phyloP scores from a whole-genome alignment of 2,329 filamentous ascomycete genomes.

The Bipolaris sorokiniana region DNA sequence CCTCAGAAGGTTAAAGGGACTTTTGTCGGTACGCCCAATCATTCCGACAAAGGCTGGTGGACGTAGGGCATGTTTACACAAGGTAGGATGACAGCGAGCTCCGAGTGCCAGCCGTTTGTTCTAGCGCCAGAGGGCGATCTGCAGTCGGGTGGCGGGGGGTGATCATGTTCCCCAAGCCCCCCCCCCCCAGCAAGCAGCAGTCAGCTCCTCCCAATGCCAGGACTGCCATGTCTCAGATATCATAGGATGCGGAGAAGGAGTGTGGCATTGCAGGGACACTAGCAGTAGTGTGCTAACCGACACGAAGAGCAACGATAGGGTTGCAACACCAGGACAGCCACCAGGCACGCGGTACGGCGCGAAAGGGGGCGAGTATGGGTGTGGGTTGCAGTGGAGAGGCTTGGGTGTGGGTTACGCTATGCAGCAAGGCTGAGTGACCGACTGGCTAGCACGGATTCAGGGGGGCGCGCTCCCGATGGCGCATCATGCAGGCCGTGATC shows the following conservation, averaged over 20 bases:
- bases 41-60: conserved; percentile 15
- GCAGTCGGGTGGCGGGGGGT: conserved; percentile 26
- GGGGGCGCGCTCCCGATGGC: conserved; percentile 17
- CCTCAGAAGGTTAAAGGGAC: conserved; percentile 13
- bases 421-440: conserved; percentile 36
- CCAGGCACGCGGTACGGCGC: conserved; percentile 14
- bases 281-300: conserved; percentile 1
- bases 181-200: conserved; percentile 15
- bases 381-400: conserved; percentile 23
- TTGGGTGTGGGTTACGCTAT: conserved; percentile 21
- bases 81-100: conserved; percentile 9
- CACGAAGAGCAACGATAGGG: conserved; percentile 27
- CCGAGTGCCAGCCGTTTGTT: conserved; percentile 45
- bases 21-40: conserved; percentile 11
- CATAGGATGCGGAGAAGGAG: conserved; percentile 1
- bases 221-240: conserved; percentile 11
- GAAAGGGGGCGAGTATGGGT: neutral
- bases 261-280: conserved; percentile 16
- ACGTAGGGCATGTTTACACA: conserved; percentile 36
- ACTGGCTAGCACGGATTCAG: conserved; percentile 33
- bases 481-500: conserved; percentile 12
- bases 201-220: conserved; percentile 1
- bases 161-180: neutral
- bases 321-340: conserved; percentile 36
- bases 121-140: conserved; percentile 33